Evolutionary conservation across 352 stramenopile genomes (phyloP), one percentile per base, ranked within the genome.

Genomic region (Globisporangium abappressorium): DNA sequence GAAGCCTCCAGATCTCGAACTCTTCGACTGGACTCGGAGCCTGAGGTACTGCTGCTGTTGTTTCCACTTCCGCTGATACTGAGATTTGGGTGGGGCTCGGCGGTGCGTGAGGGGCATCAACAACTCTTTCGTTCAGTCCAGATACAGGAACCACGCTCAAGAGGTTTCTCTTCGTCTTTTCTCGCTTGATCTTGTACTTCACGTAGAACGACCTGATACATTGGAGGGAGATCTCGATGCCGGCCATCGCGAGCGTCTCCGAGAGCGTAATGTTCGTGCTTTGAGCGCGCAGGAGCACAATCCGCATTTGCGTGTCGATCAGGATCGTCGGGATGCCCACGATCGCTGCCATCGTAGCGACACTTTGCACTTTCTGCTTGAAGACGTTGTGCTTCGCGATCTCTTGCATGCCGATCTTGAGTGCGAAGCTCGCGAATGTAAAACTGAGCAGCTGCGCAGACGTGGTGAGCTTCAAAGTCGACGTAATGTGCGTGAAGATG

Each of bases 271-370:
- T 33, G 6, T 51, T 70, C 1, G 72, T n/a, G 24, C 65, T 79
- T 4, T 64, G 28, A 20, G 69, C 62, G 1, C 68, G 73, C 47
- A 85, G 61, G 18, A 85, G 47, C 11, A 78, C 54, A 18, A 81
- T 65, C 0, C 74, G 74, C n/a, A 78, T 71, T 57, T 82, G 74
- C 5, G 75, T 80, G 59, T 81, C 67, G 18, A 82, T 70, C 20
- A 81, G 59, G 41, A 86, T 75, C 1, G 72, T 80, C 20, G 76
- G 70, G 0, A 75, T 71, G 15, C 65, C 69, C 5, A 81, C 62
- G 7, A 78, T 43, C 1, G 62, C 51, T 2, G 70, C 64, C 72
- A 77, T 77, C 2, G 57, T 54, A 2, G 46, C 49, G 2, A 70
- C 22, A 24, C 49, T 64, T 2, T 66, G 38, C 57, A 76, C 57